Evolutionary conservation across 176 grass and related monocot species (phyloP).

Genomic region (Urochloa ruziziensis): DNA sequence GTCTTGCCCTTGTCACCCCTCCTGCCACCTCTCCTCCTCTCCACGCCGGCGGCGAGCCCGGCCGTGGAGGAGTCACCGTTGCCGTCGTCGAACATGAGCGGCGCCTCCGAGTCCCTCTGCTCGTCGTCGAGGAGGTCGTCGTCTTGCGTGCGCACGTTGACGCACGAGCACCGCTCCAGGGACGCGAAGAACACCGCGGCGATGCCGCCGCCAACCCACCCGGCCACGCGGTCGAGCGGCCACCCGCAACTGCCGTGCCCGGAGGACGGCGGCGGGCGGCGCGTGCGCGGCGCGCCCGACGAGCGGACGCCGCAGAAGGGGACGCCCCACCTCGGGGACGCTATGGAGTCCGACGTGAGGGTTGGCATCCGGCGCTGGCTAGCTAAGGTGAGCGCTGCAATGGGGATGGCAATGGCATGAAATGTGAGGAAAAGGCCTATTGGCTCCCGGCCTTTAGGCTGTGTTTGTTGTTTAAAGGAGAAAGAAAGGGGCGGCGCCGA

Average conservation of each 20-base stretch:
- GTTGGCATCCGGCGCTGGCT: constrained; percentile 35
- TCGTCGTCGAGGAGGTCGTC: constrained; percentile 63
- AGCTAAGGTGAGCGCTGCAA: background rate
- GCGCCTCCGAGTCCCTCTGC: constrained; percentile 40
- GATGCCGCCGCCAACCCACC: constrained; percentile 70
- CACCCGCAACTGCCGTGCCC: constrained; percentile 31
- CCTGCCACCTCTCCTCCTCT: constrained; percentile 16
- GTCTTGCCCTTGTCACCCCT: constrained; percentile 29
- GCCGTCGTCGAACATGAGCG: constrained; percentile 43
- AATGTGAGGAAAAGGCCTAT: background rate
- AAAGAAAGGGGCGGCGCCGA: background rate
- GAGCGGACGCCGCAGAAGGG: constrained; percentile 33
- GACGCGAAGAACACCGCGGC: constrained; percentile 79
- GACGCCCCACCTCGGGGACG: constrained; percentile 16
- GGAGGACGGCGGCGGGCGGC: constrained; percentile 19
- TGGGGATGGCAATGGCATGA: background rate
- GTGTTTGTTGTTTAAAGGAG: background rate
- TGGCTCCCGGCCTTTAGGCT: constrained; percentile 4
- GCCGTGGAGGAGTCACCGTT: background rate
- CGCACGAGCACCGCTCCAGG: constrained; percentile 73
- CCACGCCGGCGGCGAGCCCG: background rate
- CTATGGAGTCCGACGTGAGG: constrained; percentile 23
- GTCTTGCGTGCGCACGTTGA: constrained; percentile 68
- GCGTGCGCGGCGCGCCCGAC: background rate
- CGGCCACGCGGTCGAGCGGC: constrained; percentile 59